Percentiles rank a stretch among this genome's conserved stretches.
Conservation (phyloP, 2,329 filamentous ascomycete species). For the Colletotrichum sp. region DNA sequence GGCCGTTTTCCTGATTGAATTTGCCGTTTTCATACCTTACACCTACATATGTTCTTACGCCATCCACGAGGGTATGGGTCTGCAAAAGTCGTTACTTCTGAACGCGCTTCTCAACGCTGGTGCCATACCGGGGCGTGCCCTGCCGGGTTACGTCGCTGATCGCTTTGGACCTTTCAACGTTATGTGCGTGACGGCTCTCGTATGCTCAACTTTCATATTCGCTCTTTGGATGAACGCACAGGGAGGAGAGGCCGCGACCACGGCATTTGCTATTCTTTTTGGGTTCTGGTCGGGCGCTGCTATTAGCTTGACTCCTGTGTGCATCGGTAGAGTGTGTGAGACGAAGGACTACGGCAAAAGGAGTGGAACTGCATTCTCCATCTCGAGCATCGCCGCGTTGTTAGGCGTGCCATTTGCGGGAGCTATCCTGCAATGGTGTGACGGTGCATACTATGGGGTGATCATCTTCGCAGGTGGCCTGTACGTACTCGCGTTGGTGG, state of each 20-base stretch:
- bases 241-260: slow-evolving; percentile 50
- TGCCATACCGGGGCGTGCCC: slow-evolving; percentile 69
- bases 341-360: slow-evolving; percentile 73
- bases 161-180: slow-evolving; percentile 73
- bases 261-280: slow-evolving; percentile 69
- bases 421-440: slow-evolving; percentile 49
- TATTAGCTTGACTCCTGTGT: slow-evolving; percentile 74
- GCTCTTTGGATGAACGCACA: slow-evolving; percentile 66
- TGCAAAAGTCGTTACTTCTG: slow-evolving; percentile 67
- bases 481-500: slow-evolving; percentile 49
- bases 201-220: slow-evolving; percentile 50
- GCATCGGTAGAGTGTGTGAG: slow-evolving; percentile 72
- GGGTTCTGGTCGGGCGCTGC: slow-evolving; percentile 75
- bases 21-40: slow-evolving; percentile 68
- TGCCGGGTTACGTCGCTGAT: slow-evolving; percentile 73
- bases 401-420: slow-evolving; percentile 66
- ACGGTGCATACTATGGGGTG: slow-evolving; percentile 56
- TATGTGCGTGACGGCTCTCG: slow-evolving; percentile 63
- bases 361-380: slow-evolving; percentile 72
- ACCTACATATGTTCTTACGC: slow-evolving; percentile 73
- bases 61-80: slow-evolving; percentile 55
- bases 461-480: slow-evolving; percentile 57
- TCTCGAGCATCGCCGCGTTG: slow-evolving; percentile 66
- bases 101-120: slow-evolving; percentile 74
- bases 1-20: slow-evolving; percentile 64